Conservation (phyloP, 1,284 basidiomycete genomes). For the Cutaneotrichosporon dermatis region DNA sequence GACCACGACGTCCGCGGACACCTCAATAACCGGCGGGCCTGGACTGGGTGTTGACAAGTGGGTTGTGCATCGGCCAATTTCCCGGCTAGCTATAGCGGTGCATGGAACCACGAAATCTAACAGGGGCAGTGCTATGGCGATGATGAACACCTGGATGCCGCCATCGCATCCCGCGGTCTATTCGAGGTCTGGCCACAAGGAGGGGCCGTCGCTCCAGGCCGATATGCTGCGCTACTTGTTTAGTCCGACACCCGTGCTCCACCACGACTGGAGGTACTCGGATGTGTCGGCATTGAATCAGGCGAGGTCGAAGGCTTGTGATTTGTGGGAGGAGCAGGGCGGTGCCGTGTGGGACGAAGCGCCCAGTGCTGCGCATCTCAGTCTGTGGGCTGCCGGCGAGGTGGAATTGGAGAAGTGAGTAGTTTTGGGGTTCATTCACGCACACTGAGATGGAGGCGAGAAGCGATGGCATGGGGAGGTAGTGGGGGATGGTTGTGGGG, state of each 20-base stretch:
- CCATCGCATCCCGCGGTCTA: background rate
- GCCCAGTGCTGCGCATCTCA: slow-evolving; percentile 32
- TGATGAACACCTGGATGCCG: slow-evolving; percentile 10
- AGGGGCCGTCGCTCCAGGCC: slow-evolving; percentile 17
- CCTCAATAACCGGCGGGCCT: background rate
- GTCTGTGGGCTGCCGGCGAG: slow-evolving; percentile 24
- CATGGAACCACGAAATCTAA: background rate
- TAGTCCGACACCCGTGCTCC: slow-evolving; percentile 34
- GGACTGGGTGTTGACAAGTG: slow-evolving; percentile 7
- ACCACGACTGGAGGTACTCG: slow-evolving; percentile 37
- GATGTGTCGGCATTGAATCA: slow-evolving; percentile 33
- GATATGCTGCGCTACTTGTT: slow-evolving; percentile 44
- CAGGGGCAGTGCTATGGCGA: slow-evolving; percentile 12
- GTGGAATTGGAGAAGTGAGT: slow-evolving; percentile 26
- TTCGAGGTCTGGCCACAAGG: background rate
- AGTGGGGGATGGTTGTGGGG: no score
- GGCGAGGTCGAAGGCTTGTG: slow-evolving; percentile 22
- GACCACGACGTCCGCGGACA: background rate
- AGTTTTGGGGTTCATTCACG: no score
- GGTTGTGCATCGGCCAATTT: background rate
- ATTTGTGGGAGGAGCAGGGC: slow-evolving; percentile 39
- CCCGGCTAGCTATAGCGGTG: background rate
- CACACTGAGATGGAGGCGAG: no score
- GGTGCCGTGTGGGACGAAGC: slow-evolving; percentile 36
- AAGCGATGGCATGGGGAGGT: no score